A percentile compares a stretch with the other conserved stretches of the same genome.
These are phyloP conservation scores for Lipomyces sp. DNA, from an alignment of 805 yeast genomes.

Conservation along the genomic window DNA sequence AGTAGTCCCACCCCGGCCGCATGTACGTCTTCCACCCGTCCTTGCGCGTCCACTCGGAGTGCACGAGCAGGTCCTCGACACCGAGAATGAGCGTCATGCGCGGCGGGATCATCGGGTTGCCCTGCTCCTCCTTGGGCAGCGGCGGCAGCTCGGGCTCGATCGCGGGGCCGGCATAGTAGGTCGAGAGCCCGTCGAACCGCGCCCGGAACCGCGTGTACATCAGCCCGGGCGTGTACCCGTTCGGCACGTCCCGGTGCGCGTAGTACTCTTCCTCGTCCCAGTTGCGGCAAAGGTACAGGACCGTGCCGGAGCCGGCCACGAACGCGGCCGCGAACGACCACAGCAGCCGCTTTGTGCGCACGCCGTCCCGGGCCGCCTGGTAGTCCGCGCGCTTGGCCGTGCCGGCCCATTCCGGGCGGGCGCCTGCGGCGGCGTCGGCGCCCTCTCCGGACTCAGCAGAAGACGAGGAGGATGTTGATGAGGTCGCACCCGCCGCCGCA, in stretches of 20 bases:
- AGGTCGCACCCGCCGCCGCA: background rate
- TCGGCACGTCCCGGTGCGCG: slow-evolving; percentile 49
- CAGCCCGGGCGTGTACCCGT: slow-evolving; percentile 64
- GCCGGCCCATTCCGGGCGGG: slow-evolving; percentile 50
- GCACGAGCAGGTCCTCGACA: slow-evolving; percentile 85
- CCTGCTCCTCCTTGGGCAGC: slow-evolving; percentile 86
- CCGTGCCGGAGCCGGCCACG: slow-evolving; percentile 12
- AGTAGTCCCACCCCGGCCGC: slow-evolving; percentile 97
- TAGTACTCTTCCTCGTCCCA: slow-evolving; percentile 59
- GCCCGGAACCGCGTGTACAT: slow-evolving; percentile 67
- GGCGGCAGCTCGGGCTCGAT: slow-evolving; percentile 83
- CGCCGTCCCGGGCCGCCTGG: slow-evolving; percentile 37
- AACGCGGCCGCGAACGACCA: slow-evolving; percentile 8
- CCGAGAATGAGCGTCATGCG: slow-evolving; percentile 75
- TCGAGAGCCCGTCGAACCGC: slow-evolving; percentile 71
- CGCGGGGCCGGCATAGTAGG: slow-evolving; percentile 88
- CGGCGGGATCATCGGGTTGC: slow-evolving; percentile 69
- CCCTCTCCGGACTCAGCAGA: slow-evolving; percentile 23
- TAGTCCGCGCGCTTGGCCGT: slow-evolving; percentile 43
- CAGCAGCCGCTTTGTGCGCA: slow-evolving; percentile 13
- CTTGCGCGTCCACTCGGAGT: slow-evolving; percentile 86
- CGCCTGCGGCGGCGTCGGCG: slow-evolving; percentile 11
- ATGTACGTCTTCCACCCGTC: slow-evolving; percentile 98
- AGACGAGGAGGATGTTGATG: slow-evolving; percentile 3
- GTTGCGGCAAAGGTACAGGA: slow-evolving; percentile 19